A percentile compares a stretch with the other conserved stretches of the same genome.
Conservation (phyloP, 1,284 basidiomycete genomes). For the Takashimella koratensis region DNA sequence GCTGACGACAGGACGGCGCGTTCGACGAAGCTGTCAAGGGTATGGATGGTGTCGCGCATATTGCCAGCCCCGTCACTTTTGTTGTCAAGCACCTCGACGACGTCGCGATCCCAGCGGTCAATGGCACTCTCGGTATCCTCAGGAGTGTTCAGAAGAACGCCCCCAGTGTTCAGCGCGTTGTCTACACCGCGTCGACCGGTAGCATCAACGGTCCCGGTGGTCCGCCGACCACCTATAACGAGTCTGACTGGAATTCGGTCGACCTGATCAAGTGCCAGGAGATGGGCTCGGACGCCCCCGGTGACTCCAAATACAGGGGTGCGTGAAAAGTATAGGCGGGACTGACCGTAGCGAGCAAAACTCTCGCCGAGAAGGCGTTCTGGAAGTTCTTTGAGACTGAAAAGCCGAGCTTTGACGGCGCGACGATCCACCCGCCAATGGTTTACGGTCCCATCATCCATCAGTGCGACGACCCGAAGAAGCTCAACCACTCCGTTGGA, state of each 20-base stretch:
- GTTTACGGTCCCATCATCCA: constrained; percentile 54
- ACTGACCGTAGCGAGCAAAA: constrained; percentile 53
- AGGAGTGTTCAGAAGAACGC: not conserved
- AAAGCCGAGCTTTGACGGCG: constrained; percentile 57
- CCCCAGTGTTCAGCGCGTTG: not conserved
- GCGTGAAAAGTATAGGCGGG: no score
- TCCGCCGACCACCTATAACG: not conserved
- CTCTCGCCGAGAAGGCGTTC: constrained; percentile 57
- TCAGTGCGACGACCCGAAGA: constrained; percentile 50
- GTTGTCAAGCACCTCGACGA: not conserved
- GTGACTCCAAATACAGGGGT: no score
- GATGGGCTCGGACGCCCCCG: no score
- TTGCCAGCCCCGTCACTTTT: not conserved
- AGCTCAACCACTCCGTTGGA: constrained; percentile 56
- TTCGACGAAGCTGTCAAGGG: not conserved
- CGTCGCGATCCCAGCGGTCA: constrained; percentile 1
- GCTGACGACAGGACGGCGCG: constrained; percentile 1
- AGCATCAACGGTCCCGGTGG: not conserved
- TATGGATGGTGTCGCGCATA: not conserved
- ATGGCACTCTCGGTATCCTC: constrained; percentile 2
- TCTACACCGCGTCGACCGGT: not conserved
- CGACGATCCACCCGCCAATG: constrained; percentile 55
- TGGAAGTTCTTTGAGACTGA: constrained; percentile 55
- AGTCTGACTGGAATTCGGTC: no score
- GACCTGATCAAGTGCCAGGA: no score